Base-by-base conservation (phyloP, 495 filamentous ascomycete genomes). In the Hypoxylon fragiforme region DNA sequence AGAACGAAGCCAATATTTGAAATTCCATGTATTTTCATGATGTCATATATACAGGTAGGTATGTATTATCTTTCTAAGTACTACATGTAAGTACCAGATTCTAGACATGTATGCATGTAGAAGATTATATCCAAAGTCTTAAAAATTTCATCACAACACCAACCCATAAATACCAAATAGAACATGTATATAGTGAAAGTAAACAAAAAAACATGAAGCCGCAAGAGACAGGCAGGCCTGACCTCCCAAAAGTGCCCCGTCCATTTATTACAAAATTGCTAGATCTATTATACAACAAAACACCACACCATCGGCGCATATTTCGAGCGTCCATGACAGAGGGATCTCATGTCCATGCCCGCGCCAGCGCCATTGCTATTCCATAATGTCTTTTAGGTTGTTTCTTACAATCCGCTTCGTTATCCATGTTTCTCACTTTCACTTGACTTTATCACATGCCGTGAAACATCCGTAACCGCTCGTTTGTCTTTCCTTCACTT, bases 241-340 rank as follows among this genome's bases (percentile, higher is more conserved):
- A 15, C 34, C 34, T 31, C 22, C 24, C 5, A 34, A 34, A 31
- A 31, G 11, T 20, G 13, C 20, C 32, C 35, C 12, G 45, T 28
- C 18, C 15, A 32, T 46, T 54, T 64, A 64, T 67, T 67, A 67
- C 53, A 64, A 67, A 44, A 53, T 59, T 30, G 51, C 35, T 64
- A 64, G 40, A 44, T 62, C 53, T 67, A 67, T 67, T 46, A 55
- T 64, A 62, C 58, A 62, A 43, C 48, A 47, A 44, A 21, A n/a
- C n/a, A n/a, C n/a, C n/a, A n/a, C n/a, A n/a, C n/a, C n/a, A n/a
- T 36, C 14, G 34, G 12, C 26, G 18, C 12, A 24, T 48, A 31
- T 11, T 39, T 42, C 31, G 39, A 36, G 39, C 41, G 40, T 20
- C 36, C 12, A 7, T 34, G 12, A 3, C 24, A 9, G 9, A 28